Evolutionary conservation across 2,329 filamentous ascomycete genomes (phyloP).

Genomic region (Magnaporthales sp.): DNA sequence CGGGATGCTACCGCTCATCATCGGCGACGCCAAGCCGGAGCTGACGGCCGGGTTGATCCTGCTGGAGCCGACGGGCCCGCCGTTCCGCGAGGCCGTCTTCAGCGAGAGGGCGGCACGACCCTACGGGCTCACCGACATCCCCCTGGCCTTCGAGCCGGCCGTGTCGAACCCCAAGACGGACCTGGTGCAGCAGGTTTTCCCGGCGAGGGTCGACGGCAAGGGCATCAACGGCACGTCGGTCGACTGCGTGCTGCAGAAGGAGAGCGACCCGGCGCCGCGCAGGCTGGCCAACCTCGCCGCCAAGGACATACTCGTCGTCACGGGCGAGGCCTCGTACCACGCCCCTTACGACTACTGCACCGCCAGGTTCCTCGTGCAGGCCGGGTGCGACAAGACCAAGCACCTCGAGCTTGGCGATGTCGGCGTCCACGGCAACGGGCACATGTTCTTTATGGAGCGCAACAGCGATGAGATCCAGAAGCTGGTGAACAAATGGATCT

Average conservation of each 20-base stretch:
- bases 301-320: conserved; percentile 40
- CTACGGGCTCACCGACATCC: conserved; percentile 17
- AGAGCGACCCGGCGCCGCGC: conserved; percentile 15
- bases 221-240: conserved; percentile 7
- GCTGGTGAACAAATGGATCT: conserved; percentile 8
- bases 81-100: conserved; percentile 26
- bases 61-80: conserved; percentile 46
- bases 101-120: conserved; percentile 20
- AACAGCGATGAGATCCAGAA: conserved; percentile 37
- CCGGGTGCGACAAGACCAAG: conserved; percentile 32
- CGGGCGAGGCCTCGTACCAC: conserved; percentile 44
- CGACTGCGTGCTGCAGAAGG: conserved; percentile 9
- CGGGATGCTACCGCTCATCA: conserved; percentile 29
- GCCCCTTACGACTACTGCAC: conserved; percentile 46
- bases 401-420: conserved; percentile 33
- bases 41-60: conserved; percentile 38
- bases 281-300: conserved; percentile 38
- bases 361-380: conserved; percentile 40
- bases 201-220: conserved; percentile 12
- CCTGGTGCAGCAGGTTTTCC: conserved; percentile 20
- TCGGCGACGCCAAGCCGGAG: conserved; percentile 37
- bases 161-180: conserved; percentile 22
- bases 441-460: conserved; percentile 44
- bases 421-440: conserved; percentile 43
- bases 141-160: conserved; percentile 32